These are phyloP conservation scores for Diplodia seriata DNA, from an alignment of 2,329 filamentous ascomycete genomes.

Conservation along the genomic window DNA sequence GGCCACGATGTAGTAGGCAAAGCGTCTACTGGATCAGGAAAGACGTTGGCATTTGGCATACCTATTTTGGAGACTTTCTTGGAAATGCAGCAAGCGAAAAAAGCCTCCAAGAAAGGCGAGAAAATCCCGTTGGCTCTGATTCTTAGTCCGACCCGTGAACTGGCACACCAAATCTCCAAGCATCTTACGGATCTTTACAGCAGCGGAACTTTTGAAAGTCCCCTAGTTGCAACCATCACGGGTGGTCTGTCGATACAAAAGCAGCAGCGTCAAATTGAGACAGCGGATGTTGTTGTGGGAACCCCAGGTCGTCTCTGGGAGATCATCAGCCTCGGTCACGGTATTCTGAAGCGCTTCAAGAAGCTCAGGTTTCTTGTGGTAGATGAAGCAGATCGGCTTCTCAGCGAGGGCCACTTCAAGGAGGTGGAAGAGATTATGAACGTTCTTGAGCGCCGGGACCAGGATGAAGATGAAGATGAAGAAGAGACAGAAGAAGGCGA, in stretches of 20 bases:
- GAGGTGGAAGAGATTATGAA: conserved; percentile 88
- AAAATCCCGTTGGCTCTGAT: conserved; percentile 72
- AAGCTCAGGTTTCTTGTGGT: conserved; percentile 83
- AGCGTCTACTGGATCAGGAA: conserved; percentile 93
- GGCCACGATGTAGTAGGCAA: conserved; percentile 95
- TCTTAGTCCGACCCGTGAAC: conserved; percentile 87
- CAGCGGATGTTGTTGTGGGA: conserved; percentile 90
- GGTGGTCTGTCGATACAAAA: conserved; percentile 95
- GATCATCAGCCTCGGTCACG: conserved; percentile 77
- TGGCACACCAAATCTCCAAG: conserved; percentile 88
- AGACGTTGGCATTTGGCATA: conserved; percentile 93
- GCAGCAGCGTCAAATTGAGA: conserved; percentile 82
- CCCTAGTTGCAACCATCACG: conserved; percentile 80
- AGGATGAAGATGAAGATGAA: conserved; percentile 53
- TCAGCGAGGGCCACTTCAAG: conserved; percentile 94
- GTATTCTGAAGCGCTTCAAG: conserved; percentile 73
- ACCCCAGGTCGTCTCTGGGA: conserved; percentile 96
- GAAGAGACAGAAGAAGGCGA: conserved; percentile 36
- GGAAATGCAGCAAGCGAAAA: conserved; percentile 41
- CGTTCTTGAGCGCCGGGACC: conserved; percentile 72
- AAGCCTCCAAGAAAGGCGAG: conserved; percentile 41
- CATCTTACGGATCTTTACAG: conserved; percentile 80
- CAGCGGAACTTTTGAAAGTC: conserved; percentile 65
- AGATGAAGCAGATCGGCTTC: conserved; percentile 90
- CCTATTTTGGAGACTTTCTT: conserved; percentile 89